Conservation (phyloP, 169 alveolate species). For the Cystoisospora suis region DNA sequence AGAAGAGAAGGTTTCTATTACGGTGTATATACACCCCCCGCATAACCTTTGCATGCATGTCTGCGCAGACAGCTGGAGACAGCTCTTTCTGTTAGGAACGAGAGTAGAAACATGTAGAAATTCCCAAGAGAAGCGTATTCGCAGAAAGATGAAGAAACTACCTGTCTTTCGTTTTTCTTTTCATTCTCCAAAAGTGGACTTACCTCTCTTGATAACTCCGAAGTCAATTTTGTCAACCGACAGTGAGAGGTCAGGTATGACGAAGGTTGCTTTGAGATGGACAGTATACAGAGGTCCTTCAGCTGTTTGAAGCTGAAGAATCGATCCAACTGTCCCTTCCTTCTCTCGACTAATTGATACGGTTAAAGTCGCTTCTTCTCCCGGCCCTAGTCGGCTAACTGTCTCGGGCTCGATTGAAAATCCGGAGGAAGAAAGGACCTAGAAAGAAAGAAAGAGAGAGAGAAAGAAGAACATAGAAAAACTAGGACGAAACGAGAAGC, state of each 20-base stretch:
- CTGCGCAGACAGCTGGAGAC: too few species aligned
- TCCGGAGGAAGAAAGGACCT: conserved; percentile 72
- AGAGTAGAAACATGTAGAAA: too few species aligned
- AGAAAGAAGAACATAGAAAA: neutral
- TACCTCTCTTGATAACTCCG: conserved; percentile 80
- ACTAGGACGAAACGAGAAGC: too few species aligned
- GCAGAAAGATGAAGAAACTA: too few species aligned
- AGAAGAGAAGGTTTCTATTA: too few species aligned
- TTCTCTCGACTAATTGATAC: conserved; percentile 28
- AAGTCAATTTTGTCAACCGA: conserved; percentile 87
- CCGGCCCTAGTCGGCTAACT: conserved; percentile 74
- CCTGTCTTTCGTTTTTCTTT: neutral
- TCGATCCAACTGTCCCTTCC: conserved; percentile 46
- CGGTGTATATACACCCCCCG: too few species aligned
- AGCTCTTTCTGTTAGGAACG: too few species aligned
- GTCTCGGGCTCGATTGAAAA: conserved; percentile 83
- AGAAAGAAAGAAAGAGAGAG: neutral
- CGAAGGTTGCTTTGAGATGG: conserved; percentile 85
- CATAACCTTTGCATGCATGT: too few species aligned
- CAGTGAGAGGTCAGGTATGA: conserved; percentile 88
- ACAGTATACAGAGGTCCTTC: conserved; percentile 86
- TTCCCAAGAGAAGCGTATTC: too few species aligned
- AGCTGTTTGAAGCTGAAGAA: conserved; percentile 61
- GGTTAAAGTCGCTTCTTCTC: conserved; percentile 60
- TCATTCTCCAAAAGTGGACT: neutral